These are phyloP conservation scores for Simplicillium sp. DNA, from an alignment of 2,329 filamentous ascomycete species.

Conservation along the genomic window DNA sequence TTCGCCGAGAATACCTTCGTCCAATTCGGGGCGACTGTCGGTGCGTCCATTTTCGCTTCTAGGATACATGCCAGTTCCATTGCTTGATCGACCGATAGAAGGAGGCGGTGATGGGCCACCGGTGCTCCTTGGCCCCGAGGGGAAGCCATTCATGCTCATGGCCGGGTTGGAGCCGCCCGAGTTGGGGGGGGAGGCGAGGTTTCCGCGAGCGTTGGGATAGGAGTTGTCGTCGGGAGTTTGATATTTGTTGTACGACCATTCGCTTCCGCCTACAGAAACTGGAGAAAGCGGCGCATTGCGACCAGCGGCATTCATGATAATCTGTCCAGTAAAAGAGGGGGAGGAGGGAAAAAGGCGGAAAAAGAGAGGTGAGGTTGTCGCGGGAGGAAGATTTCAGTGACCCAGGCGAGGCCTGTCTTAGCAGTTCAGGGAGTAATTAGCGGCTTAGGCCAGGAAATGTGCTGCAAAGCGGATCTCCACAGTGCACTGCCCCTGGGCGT, in stretches of 20 bases:
- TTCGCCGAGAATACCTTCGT: constrained; percentile 57
- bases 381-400: constrained; percentile 16
- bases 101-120: constrained; percentile 72
- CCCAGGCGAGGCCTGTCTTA: constrained; percentile 7
- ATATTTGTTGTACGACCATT: constrained; percentile 69
- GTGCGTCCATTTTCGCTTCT: constrained; percentile 54
- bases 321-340: constrained; percentile 4
- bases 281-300: constrained; percentile 72
- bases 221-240: constrained; percentile 44
- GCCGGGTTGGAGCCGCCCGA: constrained; percentile 50
- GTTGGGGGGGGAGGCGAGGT: constrained; percentile 60
- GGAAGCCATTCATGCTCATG: constrained; percentile 53
- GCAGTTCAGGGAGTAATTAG: background rate
- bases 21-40: constrained; percentile 48
- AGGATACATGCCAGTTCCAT: constrained; percentile 62
- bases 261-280: constrained; percentile 73
- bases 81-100: constrained; percentile 78
- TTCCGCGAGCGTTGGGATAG: constrained; percentile 44
- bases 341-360: constrained; percentile 6
- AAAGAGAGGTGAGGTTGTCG: constrained; percentile 11
- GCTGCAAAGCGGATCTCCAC: constrained; percentile 1
- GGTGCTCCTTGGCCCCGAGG: constrained; percentile 44
- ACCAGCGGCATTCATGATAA: constrained; percentile 49
- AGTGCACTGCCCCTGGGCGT: constrained; percentile 1
- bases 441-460: background rate